Base-by-base conservation (phyloP, 768 basidiomycete species). In the Termitomyces sp. region DNA sequence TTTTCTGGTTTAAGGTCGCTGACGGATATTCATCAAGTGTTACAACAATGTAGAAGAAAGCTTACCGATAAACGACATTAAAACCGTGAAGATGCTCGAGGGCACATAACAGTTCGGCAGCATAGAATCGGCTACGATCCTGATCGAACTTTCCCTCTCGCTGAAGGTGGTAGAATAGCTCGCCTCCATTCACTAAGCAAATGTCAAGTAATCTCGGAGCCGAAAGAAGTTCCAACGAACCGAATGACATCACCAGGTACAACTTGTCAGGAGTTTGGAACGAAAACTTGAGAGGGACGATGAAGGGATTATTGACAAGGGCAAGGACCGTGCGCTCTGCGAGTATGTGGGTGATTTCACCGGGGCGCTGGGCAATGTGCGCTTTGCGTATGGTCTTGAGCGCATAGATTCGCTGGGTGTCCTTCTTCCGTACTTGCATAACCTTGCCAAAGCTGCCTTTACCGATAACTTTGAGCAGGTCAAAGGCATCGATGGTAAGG, bases 351-450 rank as follows among this genome's bases (percentile, higher is more conserved):
- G 94, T 98, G 65, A 99, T 98, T 75, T 98, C 97, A 42, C 95
- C 95, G 0, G 91, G 92, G 1, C 96, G 84, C 35, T 92, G 91
- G 5, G 96, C 97, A 63, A 98, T 98, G 68, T 97, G 93, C 4
- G 96, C 96, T 73, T 99, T 99, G 54, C 95, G 85, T 66, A 98
- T 98, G 3, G 97, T 98, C 78, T 98, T 98, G 66, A 99, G 79
- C 2, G 96, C 96, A 75, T 99, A 99, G 67, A 99, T 90, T 58
- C 97, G 92, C 64, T 92, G 84, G 1, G 97, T 98, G 73, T 99
- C 94, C 76, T 97, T 95, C 77, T 99, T 99, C 54, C 94, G 88
- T 43, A 99, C 96, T 81, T 99, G 96, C 97, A 98, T 98, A 38
- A 96, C 95, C 73, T 99, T 99, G 16, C 97, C 96, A 66, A 99